Conservation (phyloP, 2,329 filamentous ascomycete genomes). For the Penicillium sp. region DNA sequence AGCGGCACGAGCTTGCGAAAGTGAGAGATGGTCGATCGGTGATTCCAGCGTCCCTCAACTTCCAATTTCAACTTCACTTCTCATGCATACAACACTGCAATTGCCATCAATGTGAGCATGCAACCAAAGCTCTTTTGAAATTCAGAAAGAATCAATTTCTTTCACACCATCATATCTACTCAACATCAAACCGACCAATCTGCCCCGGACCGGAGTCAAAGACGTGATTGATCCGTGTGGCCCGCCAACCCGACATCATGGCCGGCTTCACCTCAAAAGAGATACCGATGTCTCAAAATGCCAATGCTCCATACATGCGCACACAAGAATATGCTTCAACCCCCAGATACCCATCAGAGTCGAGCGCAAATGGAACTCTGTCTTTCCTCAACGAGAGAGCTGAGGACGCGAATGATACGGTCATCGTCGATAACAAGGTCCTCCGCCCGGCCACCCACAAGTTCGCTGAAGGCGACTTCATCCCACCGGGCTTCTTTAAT, state of each 20-base stretch:
- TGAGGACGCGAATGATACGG: constrained; percentile 10
- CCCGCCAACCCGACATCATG: constrained; percentile 8
- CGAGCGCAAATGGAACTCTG: not conserved
- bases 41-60: not conserved
- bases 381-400: not conserved
- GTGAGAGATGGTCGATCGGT: not conserved
- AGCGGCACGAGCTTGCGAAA: not conserved
- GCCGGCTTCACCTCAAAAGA: constrained; percentile 10
- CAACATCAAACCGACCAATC: not conserved
- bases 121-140: not conserved
- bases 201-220: too few species aligned
- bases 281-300: constrained; percentile 26
- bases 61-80: not conserved
- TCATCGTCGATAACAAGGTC: constrained; percentile 16
- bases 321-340: constrained; percentile 29
- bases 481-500: constrained; percentile 35
- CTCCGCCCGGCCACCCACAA: constrained; percentile 28
- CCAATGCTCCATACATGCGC: constrained; percentile 27
- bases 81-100: not conserved
- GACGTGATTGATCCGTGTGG: too few species aligned
- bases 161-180: not conserved
- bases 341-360: not conserved
- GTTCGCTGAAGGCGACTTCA: constrained; percentile 37
- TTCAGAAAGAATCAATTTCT: not conserved
- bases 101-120: not conserved